Evolutionary conservation across 2,329 filamentous ascomycete genomes (phyloP).

Genomic region (Botrytis squamosa): DNA sequence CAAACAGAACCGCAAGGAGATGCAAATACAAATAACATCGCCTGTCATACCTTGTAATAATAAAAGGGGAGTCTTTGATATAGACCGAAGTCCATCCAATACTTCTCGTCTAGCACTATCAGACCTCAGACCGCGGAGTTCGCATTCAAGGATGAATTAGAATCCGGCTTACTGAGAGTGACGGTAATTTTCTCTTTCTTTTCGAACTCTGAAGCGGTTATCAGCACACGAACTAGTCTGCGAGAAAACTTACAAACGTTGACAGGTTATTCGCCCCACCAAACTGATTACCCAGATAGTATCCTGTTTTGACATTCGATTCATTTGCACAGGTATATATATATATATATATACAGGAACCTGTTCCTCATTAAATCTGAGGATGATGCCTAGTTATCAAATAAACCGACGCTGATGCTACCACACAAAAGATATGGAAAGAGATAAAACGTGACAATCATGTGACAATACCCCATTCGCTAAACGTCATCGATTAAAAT

Average conservation of each 20-base stretch:
- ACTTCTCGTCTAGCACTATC: not conserved
- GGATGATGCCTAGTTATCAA: not conserved
- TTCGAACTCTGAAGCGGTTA: not conserved
- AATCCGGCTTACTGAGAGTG: not conserved
- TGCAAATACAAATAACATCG: not conserved
- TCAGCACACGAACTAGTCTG: not conserved
- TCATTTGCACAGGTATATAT: not conserved
- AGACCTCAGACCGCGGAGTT: not conserved
- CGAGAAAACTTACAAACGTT: not conserved
- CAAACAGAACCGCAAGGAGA: not conserved
- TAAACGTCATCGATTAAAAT: conserved; percentile 1
- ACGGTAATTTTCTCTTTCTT: not conserved
- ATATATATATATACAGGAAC: not conserved
- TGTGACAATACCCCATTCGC: not conserved
- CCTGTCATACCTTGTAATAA: not conserved
- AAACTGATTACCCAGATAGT: not conserved
- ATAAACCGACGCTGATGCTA: not conserved
- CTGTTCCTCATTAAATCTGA: not conserved
- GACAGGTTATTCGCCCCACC: not conserved
- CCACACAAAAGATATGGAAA: not conserved
- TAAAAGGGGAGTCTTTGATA: not conserved
- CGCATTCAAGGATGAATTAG: not conserved
- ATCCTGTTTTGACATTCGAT: not conserved
- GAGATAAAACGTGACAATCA: not conserved
- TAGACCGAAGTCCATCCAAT: not conserved